Evolutionary conservation across 208 protist species (phyloP), one percentile per base, ranked within the genome.

Genomic region (Trypanosoma congolense): DNA sequence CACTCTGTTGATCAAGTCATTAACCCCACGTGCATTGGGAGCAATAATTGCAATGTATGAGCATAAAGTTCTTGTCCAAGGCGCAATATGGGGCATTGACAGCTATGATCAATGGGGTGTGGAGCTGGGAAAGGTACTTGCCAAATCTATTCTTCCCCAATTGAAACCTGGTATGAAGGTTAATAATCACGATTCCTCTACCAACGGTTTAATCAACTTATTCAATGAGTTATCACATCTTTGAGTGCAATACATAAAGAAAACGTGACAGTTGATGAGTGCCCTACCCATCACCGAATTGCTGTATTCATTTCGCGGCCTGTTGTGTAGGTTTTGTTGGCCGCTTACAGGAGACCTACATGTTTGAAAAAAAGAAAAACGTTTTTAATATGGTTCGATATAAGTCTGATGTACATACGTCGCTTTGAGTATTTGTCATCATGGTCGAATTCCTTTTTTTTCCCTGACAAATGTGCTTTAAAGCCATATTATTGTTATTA

Each of bases 71-170:
- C 97, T 98, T 65, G 87, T 95, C 2, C 95, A 99, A 76, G 96
- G 96, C 43, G 83, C 93, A 25, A 95, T 99, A 46, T 99, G 96
- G 96, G 93, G 96, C 49, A 96, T 99, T 59, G 98, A 99, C 82
- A 95, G 87, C 47, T 99, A 96, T 68, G 96, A 98, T 62, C 96
- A 98, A 65, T 98, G 96, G 93, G 93, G 96, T 60, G 97, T 99
- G 9, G 97, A 99, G 68, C 82, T 99, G 3, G 97, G 97, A 54
- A 99, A 98, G 79, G 81, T 96, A 51, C 84, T 99, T 28, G 96
- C 97, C 19, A 97, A 98, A 72, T 88, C 76, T 12, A 98, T 99
- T 68, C 80, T 96, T 25, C 83, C 90, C 21, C 93, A 98, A 70
- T 79, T 99, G 6, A 74, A 82, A 55, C 54, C 69, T 4, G 62